These are phyloP conservation scores for Pseudogymnoascus sp. DNA, from an alignment of 2,329 filamentous ascomycete genomes.

Conservation along the genomic window DNA sequence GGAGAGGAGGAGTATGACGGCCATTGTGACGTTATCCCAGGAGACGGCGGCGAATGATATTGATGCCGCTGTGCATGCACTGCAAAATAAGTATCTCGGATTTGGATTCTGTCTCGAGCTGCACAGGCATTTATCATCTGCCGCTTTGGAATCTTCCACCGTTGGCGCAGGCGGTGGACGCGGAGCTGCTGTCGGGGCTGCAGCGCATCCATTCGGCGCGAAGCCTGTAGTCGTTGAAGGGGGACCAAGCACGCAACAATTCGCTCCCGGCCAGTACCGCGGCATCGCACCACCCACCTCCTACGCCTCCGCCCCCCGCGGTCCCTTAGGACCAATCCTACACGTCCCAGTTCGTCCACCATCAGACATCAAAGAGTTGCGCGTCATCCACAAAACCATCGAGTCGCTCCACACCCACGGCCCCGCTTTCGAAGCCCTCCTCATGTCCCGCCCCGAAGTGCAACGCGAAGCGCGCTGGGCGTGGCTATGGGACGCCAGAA, in stretches of 20 bases:
- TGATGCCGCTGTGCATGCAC: constrained; percentile 64
- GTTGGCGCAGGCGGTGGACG: neutral
- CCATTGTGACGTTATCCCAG: constrained; percentile 71
- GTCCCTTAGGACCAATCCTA: constrained; percentile 37
- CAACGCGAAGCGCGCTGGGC: constrained; percentile 85
- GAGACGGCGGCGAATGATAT: constrained; percentile 79
- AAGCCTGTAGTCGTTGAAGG: constrained; percentile 45
- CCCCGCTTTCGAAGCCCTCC: constrained; percentile 78
- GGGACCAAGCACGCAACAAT: constrained; percentile 34
- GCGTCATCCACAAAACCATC: constrained; percentile 79
- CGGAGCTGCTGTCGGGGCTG: constrained; percentile 30
- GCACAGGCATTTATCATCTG: constrained; percentile 75
- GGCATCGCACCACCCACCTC: constrained; percentile 72
- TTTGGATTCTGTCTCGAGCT: constrained; percentile 75
- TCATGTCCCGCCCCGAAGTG: constrained; percentile 80
- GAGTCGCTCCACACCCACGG: constrained; percentile 74
- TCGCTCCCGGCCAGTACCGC: constrained; percentile 42
- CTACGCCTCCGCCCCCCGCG: constrained; percentile 40
- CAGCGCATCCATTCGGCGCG: constrained; percentile 70
- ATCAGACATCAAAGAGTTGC: constrained; percentile 67
- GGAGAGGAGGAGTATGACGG: constrained; percentile 64
- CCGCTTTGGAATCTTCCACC: constrained; percentile 46
- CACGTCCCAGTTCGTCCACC: constrained; percentile 70
- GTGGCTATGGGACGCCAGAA: constrained; percentile 85
- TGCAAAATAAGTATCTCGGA: constrained; percentile 80